Conservation (phyloP, 2,329 filamentous ascomycete genomes). For the Penicillium paneum region DNA sequence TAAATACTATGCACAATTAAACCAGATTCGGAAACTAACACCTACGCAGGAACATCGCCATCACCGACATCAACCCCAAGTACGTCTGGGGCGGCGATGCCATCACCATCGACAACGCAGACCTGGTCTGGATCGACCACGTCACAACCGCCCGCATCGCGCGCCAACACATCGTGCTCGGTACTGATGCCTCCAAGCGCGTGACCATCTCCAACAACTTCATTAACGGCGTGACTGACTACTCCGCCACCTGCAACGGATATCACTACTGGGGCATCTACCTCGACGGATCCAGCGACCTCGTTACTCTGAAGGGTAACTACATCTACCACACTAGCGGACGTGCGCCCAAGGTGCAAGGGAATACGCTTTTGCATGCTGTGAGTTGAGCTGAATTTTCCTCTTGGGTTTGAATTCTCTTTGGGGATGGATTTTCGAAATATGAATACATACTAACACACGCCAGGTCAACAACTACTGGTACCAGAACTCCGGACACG, state of each 20-base stretch:
- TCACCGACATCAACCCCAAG: constrained; percentile 56
- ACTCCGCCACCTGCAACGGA: constrained; percentile 57
- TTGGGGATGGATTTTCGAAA: neutral
- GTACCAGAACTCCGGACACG: constrained; percentile 54
- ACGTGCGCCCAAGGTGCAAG: constrained; percentile 55
- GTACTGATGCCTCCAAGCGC: constrained; percentile 52
- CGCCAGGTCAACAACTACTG: constrained; percentile 59
- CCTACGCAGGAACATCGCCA: constrained; percentile 47
- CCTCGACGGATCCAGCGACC: constrained; percentile 55
- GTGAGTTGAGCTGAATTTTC: constrained; percentile 11
- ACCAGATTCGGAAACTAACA: neutral
- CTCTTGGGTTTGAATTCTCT: neutral
- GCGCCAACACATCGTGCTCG: constrained; percentile 60
- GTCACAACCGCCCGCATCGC: constrained; percentile 56
- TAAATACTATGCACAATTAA: neutral
- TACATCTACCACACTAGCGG: constrained; percentile 59
- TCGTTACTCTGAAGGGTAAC: constrained; percentile 59
- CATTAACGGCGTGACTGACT: constrained; percentile 55
- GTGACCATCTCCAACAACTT: constrained; percentile 61
- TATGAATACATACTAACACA: neutral
- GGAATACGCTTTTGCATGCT: constrained; percentile 57
- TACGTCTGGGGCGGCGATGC: constrained; percentile 61
- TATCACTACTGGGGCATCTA: constrained; percentile 62
- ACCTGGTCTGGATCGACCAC: constrained; percentile 52
- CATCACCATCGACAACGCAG: constrained; percentile 51